These are phyloP conservation scores for Oxytropis ochrocephala DNA, from an alignment of 306 rosid genomes.

Conservation along the genomic window DNA sequence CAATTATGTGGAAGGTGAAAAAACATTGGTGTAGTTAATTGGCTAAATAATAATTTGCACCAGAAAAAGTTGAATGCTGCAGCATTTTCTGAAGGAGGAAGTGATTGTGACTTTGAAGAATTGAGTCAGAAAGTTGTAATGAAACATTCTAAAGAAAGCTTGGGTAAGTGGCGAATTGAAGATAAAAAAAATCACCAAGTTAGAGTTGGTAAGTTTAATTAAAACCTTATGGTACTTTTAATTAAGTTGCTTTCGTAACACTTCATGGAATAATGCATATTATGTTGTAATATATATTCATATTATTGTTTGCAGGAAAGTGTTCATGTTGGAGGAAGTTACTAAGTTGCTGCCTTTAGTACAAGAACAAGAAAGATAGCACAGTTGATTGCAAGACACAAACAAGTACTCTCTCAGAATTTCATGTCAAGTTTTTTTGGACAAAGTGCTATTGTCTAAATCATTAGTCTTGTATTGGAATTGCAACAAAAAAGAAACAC, in stretches of 20 bases:
- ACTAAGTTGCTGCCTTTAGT: slow-evolving; percentile 31
- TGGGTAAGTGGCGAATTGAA: neutral
- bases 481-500: neutral
- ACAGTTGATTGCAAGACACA: neutral
- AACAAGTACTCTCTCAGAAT: too few species aligned
- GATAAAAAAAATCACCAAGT: slow-evolving; percentile 14
- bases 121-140: slow-evolving; percentile 10
- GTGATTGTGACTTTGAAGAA: slow-evolving; percentile 12
- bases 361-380: neutral
- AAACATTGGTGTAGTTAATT: slow-evolving; percentile 4
- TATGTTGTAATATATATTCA: neutral
- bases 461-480: neutral
- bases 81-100: slow-evolving; percentile 26
- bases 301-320: slow-evolving; percentile 27
- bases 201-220: slow-evolving; percentile 30
- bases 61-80: slow-evolving; percentile 15
- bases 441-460: too few species aligned
- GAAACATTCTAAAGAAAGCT: neutral
- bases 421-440: too few species aligned
- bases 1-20: slow-evolving; percentile 10
- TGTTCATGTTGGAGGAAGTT: slow-evolving; percentile 41
- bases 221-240: too few species aligned
- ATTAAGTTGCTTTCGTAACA: too few species aligned
- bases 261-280: neutral
- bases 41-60: slow-evolving; percentile 5